Base-by-base conservation (phyloP, 768 basidiomycete species). In the Cystoderma amianthinum region DNA sequence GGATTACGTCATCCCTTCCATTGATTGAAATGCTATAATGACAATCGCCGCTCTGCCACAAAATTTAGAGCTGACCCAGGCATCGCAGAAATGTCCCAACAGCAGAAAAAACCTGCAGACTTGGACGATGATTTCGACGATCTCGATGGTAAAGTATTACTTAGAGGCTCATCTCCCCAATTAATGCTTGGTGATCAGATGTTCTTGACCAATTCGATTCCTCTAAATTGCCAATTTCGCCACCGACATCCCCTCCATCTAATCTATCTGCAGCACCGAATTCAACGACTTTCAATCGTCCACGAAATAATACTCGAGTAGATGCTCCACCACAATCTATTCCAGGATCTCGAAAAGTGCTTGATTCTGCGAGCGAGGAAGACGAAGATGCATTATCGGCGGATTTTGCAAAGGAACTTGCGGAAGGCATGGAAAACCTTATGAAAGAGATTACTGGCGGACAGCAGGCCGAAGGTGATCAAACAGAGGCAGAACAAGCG, bases 121-220 rank as follows among this genome's bases (percentile, higher is more conserved):
- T n/a, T n/a, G n/a, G 70, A 72, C 20, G 80, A 82, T 16, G 79
- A 85, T 56, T 54, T 83, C 15, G 82, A 85, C 52, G 82, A 85
- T 51, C 73, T 85, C 36, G 82, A 85, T 55, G 74, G 71, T 70
- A 43, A 35, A 51, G 32, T 21, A 15, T 15, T 10, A 41, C n/a
- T 21, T 43, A 34, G 41, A 33, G 41, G 18, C 17, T 38, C 48
- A n/a, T n/a, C 38, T 34, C 19, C 13, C 24, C 17, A 35, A 4
- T 39, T 32, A 17, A 36, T 13, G 17, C 23, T 35, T 16, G 16
- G 34, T 12, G 17, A 30, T 32, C 38, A 72, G 74, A 76, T 55
- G 67, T 75, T 33, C 61, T 76, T 9, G 60, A 64, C 34, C 61
- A 75, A 47, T 75, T 75, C 49, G 58, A 50, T 32, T 44, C 62